Conservation (phyloP, 1,284 basidiomycete species). For the Sporisorium scitamineum region DNA sequence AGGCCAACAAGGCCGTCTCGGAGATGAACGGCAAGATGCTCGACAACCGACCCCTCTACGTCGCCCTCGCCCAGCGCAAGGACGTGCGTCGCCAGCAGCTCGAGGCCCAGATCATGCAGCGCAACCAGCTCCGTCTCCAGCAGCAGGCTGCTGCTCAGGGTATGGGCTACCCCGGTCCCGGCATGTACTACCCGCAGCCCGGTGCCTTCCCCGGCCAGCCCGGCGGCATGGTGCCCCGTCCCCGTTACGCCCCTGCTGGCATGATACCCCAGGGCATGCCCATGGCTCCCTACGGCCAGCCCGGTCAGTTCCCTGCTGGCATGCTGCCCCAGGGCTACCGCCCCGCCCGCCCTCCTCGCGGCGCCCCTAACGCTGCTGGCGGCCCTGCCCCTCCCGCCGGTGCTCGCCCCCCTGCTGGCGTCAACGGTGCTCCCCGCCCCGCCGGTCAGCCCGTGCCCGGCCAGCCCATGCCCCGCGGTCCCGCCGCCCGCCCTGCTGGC, state of each 20-base stretch:
- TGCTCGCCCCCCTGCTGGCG: constrained; percentile 54
- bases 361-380: constrained; percentile 53
- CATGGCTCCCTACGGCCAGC: constrained; percentile 65
- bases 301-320: constrained; percentile 65
- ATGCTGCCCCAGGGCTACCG: constrained; percentile 68
- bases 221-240: constrained; percentile 65
- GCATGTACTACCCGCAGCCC: constrained; percentile 69
- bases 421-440: constrained; percentile 59
- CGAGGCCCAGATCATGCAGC: constrained; percentile 81
- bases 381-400: constrained; percentile 54
- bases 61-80: constrained; percentile 97
- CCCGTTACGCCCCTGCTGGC: constrained; percentile 66
- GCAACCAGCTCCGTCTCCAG: constrained; percentile 69
- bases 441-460: constrained; percentile 54
- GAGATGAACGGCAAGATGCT: constrained; percentile 99
- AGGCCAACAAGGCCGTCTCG: constrained; percentile 98
- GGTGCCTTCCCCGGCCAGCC: constrained; percentile 66
- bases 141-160: constrained; percentile 68
- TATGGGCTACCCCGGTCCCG: constrained; percentile 67
- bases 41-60: constrained; percentile 97
- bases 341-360: constrained; percentile 63
- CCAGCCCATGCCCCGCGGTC: constrained; percentile 48
- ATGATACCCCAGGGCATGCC: constrained; percentile 69
- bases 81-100: constrained; percentile 98
- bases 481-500: constrained; percentile 44